phyloP scores from a whole-genome alignment of 164 flowering plant species.

The Dillenia suffruticosa region DNA sequence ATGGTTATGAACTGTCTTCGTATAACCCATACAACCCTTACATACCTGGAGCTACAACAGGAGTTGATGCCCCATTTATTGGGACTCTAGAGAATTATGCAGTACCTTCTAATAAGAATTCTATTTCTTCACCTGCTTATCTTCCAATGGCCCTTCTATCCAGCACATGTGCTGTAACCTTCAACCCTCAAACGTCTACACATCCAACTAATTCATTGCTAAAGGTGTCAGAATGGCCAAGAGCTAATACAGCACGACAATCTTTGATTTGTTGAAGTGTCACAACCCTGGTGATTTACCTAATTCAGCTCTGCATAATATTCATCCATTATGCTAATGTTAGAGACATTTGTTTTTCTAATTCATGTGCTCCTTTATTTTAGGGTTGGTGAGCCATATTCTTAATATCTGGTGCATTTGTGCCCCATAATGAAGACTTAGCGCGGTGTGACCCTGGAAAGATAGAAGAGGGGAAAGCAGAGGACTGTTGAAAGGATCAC shows the following conservation, averaged over 20 bases:
- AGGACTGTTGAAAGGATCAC: too few species aligned
- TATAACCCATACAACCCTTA: conserved; percentile 90
- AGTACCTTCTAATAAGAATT: conserved; percentile 43
- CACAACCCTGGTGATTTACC: conserved; percentile 20
- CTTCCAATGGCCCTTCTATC: conserved; percentile 46
- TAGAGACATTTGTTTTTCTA: too few species aligned
- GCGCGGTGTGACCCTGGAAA: too few species aligned
- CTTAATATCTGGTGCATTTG: too few species aligned
- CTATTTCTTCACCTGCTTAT: conserved; percentile 44
- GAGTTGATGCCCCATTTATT: conserved; percentile 51
- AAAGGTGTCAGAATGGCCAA: conserved; percentile 32
- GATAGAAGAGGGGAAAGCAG: too few species aligned
- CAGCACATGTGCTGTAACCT: conserved; percentile 13
- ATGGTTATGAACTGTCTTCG: conserved; percentile 81
- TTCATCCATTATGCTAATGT: too few species aligned
- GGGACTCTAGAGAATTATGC: conserved; percentile 62
- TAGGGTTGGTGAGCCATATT: too few species aligned
- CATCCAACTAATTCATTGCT: conserved; percentile 22
- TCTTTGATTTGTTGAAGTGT: conserved; percentile 24
- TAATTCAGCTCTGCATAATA: conserved; percentile 11
- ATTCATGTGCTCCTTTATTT: too few species aligned
- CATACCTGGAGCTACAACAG: conserved; percentile 77
- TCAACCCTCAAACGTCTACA: conserved; percentile 21
- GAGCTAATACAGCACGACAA: conserved; percentile 30
- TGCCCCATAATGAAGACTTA: too few species aligned